Evolutionary conservation across 805 yeast genomes (phyloP), one percentile per base, ranked within the genome.

Genomic region (Ogataea populi-albae): DNA sequence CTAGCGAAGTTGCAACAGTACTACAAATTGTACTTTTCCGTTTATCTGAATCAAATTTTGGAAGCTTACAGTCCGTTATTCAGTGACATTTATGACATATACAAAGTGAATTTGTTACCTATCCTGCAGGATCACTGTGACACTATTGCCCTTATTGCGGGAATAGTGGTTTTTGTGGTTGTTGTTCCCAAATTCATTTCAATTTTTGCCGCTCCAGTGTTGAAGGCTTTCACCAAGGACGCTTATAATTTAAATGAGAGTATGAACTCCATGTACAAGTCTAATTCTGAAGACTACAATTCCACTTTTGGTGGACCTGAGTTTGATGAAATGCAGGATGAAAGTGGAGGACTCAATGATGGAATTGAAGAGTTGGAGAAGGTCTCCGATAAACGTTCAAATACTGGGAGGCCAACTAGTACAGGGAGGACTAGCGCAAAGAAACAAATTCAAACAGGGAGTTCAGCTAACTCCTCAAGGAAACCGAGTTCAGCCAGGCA

Each of bases 281-380:
- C 37, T 17, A 23, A 34, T 10, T 32, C 51, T 6, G 49, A 38
- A 11, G 42, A 45, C 7, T n/a, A 34, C 9, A 23, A 21, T 9
- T 25, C 33, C 6, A 26, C 32, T 9, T 46, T 43, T 38, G 41
- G 50, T 20, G 29, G 40, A 28, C 45, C 50, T 10, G 42, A 40
- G 29, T 54, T 45, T 28, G 55, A 52, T 16, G 35, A 44, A 17
- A 38, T 45, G 39, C 28, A 21, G 11, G 47, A 38, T 23, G 52
- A 52, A 30, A 50, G 53, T 23, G 55, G 55, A 7, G 55, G 53
- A 3, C 15, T 47, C 9, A 40, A 47, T 26, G 59, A 53, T 26
- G 57, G 55, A 6, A 40, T 41, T 10, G 46, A 40, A 9, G 57
- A 50, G 26, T 43, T 40, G 22, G 48, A 41, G 23, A 38, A 30